phyloP scores from a whole-genome alignment of 1,284 basidiomycete genomes.

The Cryptococcus deneoformans region DNA sequence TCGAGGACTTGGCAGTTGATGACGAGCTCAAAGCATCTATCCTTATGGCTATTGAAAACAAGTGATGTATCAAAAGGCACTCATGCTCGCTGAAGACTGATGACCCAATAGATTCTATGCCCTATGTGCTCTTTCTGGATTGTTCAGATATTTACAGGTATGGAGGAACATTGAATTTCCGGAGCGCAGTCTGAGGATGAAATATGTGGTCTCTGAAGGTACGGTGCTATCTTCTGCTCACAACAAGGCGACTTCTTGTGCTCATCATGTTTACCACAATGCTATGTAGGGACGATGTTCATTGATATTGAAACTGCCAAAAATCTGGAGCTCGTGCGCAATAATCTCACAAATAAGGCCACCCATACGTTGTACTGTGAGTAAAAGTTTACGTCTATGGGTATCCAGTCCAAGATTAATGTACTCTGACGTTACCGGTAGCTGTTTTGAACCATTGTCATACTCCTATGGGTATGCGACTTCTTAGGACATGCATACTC shows the following conservation, averaged over 20 bases:
- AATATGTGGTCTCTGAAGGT: conserved; percentile 68
- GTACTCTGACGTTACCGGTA: not conserved
- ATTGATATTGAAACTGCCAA: conserved; percentile 82
- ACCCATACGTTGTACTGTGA: conserved; percentile 53
- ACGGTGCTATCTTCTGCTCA: not conserved
- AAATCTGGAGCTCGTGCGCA: conserved; percentile 82
- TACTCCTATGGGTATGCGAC: conserved; percentile 80
- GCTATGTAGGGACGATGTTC: conserved; percentile 73
- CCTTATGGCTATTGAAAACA: conserved; percentile 68
- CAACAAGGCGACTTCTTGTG: too few relatives aligned
- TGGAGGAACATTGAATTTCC: conserved; percentile 63
- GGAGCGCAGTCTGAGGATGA: conserved; percentile 71
- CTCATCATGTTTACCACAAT: not conserved
- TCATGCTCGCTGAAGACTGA: not conserved
- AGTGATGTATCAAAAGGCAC: conserved; percentile 55
- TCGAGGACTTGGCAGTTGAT: conserved; percentile 71
- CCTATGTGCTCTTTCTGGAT: conserved; percentile 74
- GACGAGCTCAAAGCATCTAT: conserved; percentile 71
- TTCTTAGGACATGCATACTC: conserved; percentile 75
- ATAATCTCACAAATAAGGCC: conserved; percentile 63
- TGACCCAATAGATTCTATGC: conserved; percentile 70
- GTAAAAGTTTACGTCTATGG: not conserved
- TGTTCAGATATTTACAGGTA: conserved; percentile 75
- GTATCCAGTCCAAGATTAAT: not conserved
- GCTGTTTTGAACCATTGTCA: conserved; percentile 68